phyloP scores from a whole-genome alignment of 805 yeast genomes.

The Scheffersomyces stipitis region DNA sequence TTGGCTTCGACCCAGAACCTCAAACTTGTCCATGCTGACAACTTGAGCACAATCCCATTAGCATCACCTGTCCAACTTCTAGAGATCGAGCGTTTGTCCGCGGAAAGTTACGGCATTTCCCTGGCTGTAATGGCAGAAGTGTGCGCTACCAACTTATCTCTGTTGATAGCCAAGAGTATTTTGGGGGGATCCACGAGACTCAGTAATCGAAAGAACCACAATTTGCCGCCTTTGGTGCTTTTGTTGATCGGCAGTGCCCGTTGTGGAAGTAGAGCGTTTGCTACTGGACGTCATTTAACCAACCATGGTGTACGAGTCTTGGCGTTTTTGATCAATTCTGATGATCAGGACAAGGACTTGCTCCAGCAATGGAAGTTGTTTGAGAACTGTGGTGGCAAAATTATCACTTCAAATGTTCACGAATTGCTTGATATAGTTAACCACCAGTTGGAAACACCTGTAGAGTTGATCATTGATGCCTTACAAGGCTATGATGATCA shows the following conservation, averaged over 20 bases:
- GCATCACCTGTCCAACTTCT: slow-evolving; percentile 78
- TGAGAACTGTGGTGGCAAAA: slow-evolving; percentile 67
- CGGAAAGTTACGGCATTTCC: slow-evolving; percentile 51
- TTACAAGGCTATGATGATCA: slow-evolving; percentile 80
- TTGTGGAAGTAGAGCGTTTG: slow-evolving; percentile 73
- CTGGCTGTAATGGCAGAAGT: slow-evolving; percentile 56
- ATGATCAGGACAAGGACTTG: slow-evolving; percentile 43
- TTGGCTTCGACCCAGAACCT: slow-evolving; percentile 7
- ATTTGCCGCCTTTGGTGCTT: slow-evolving; percentile 75
- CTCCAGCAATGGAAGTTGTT: slow-evolving; percentile 54
- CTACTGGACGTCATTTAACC: slow-evolving; percentile 74
- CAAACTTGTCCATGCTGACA: slow-evolving; percentile 19
- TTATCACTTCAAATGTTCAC: slow-evolving; percentile 35
- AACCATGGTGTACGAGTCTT: slow-evolving; percentile 73
- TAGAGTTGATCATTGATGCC: slow-evolving; percentile 79
- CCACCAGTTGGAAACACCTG: slow-evolving; percentile 63
- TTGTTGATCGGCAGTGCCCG: slow-evolving; percentile 71
- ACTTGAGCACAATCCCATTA: slow-evolving; percentile 45
- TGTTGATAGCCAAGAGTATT: slow-evolving; percentile 51
- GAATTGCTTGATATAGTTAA: slow-evolving; percentile 33
- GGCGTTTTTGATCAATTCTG: slow-evolving; percentile 42
- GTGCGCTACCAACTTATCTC: slow-evolving; percentile 66
- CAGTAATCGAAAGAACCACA: slow-evolving; percentile 60
- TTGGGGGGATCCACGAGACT: slow-evolving; percentile 71
- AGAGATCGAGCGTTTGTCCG: slow-evolving; percentile 65